These are phyloP conservation scores for Mortierella sp. DNA, from an alignment of 371 early-diverging fungal genomes.

Conservation along the genomic window DNA sequence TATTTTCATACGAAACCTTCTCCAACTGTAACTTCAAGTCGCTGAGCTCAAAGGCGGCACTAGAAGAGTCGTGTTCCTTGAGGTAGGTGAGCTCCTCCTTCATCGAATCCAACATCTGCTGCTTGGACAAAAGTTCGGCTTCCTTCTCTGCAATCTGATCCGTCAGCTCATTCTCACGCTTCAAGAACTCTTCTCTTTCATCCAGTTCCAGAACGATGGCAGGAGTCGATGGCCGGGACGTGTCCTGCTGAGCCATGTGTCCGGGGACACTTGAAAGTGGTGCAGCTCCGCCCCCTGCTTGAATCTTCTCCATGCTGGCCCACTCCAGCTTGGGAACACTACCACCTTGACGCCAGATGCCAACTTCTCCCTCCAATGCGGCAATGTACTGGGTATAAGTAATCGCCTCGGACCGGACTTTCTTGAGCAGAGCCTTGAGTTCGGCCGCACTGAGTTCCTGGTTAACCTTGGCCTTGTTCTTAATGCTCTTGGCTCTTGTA, in stretches of 20 bases:
- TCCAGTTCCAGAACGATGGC: constrained; percentile 84
- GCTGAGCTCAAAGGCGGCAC: constrained; percentile 70
- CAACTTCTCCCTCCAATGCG: constrained; percentile 89
- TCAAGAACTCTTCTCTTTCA: constrained; percentile 93
- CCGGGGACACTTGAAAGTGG: constrained; percentile 64
- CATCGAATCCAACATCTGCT: constrained; percentile 69
- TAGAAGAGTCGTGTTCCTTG: constrained; percentile 72
- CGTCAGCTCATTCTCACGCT: constrained; percentile 93
- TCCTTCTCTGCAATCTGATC: constrained; percentile 94
- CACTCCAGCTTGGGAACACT: constrained; percentile 81
- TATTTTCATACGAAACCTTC: constrained; percentile 87
- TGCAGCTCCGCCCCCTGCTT: constrained; percentile 63
- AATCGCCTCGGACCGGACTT: constrained; percentile 83
- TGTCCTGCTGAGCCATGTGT: constrained; percentile 61
- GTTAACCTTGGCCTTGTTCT: constrained; percentile 99
- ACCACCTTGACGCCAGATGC: constrained; percentile 87
- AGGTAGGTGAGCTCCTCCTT: constrained; percentile 77
- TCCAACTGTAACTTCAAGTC: constrained; percentile 87
- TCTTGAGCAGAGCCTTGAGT: constrained; percentile 93
- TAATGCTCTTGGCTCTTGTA: constrained; percentile 96
- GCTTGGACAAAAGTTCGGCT: constrained; percentile 69
- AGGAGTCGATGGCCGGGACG: constrained; percentile 84
- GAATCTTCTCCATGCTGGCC: constrained; percentile 79
- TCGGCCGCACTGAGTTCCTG: constrained; percentile 93
- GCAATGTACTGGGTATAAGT: constrained; percentile 86